Base-by-base conservation (phyloP, 148 eudicot genomes). In the Mesembryanthemum crystallinum region DNA sequence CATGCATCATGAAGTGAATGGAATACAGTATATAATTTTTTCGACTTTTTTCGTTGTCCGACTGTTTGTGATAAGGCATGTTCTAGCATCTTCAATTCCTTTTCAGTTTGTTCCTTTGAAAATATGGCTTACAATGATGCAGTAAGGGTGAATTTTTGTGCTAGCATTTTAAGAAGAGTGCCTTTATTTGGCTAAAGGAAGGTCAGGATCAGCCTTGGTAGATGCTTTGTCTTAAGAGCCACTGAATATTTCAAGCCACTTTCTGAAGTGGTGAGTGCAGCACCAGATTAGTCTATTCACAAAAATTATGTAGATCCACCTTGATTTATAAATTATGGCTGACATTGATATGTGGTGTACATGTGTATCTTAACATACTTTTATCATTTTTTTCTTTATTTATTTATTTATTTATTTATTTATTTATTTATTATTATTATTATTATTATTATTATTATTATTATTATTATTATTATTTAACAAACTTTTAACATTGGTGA, bases 31-130 rank as follows among this genome's bases (percentile, higher is more conserved):
- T 13, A 45, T 6, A 0, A 25, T 35, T 63, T 47, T 35, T 28
- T n/a, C 11, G 14, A 9, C 58, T 71, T 69, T 49, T 9, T 25
- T 63, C 45, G 49, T 28, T 30, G 27, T 64, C 23, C 45, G 59
- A 60, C 69, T 64, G 69, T 63, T 52, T 27, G 54, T 77, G 80
- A 77, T 37, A 37, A 27, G 70, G 80, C 80, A 77, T 77, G 55
- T 77, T 54, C 71, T 71, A 24, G 75, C 64, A 77, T 77, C 80
- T 77, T 71, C 75, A 55, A 10, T 37, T 61, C 9, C 61, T 49
- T 64, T 74, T 28, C 49, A 13, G 6, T 3, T 35, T 35, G 39
- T 35, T 18, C 23, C 49, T 42, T 47, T 21, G 42, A 63, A 62
- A 73, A 20, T 43, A 35, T 5, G 55, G 12, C 60, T 29, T 45